These are phyloP conservation scores for Metschnikowia bowlesiae DNA, from an alignment of 805 yeast species.

Conservation along the genomic window DNA sequence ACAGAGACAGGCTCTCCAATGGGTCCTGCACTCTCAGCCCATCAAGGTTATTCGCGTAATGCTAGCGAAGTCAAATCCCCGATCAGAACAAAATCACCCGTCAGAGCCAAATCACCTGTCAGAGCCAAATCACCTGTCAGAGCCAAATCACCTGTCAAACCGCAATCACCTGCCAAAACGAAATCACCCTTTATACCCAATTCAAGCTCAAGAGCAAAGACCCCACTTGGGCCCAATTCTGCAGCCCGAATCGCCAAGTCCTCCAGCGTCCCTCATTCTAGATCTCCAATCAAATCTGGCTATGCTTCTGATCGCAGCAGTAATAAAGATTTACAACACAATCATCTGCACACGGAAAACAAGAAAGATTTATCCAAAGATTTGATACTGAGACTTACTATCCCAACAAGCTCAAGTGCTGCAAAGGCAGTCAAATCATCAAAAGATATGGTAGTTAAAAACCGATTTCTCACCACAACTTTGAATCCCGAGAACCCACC, in stretches of 20 bases:
- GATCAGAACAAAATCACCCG: no score
- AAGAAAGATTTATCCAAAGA: background rate
- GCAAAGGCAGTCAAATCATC: slow-evolving; percentile 19
- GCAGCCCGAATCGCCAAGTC: background rate
- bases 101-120: no score
- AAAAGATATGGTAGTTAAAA: slow-evolving; percentile 16
- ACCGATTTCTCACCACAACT: slow-evolving; percentile 34
- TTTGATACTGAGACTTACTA: slow-evolving; percentile 20
- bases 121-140: background rate
- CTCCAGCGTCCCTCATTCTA: slow-evolving; percentile 5
- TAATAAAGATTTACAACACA: slow-evolving; percentile 7
- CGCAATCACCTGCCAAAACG: slow-evolving; percentile 8
- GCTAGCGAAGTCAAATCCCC: no score
- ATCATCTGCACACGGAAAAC: slow-evolving; percentile 1
- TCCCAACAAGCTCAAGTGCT: slow-evolving; percentile 30
- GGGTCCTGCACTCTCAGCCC: background rate
- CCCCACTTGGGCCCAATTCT: background rate
- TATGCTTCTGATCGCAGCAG: slow-evolving; percentile 5
- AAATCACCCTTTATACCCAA: slow-evolving; percentile 5
- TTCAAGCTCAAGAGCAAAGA: background rate
- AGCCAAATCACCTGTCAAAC: background rate
- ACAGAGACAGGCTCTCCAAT: slow-evolving; percentile 2
- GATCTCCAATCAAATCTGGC: slow-evolving; percentile 13
- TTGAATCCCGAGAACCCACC: slow-evolving; percentile 31
- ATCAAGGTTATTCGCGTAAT: no score